Evolutionary conservation across 2,329 filamentous ascomycete species (phyloP).

Genomic region (Cercospora sp.): DNA sequence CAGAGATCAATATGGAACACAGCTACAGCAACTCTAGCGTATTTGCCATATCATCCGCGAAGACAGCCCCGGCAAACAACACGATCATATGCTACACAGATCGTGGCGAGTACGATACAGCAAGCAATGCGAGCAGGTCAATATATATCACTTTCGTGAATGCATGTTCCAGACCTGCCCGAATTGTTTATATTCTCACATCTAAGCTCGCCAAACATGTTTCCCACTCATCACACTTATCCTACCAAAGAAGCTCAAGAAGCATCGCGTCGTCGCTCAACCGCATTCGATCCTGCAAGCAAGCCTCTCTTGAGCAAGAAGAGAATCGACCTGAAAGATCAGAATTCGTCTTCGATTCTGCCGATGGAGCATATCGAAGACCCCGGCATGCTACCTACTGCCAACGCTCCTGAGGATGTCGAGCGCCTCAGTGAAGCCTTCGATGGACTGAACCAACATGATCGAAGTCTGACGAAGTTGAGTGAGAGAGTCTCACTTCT

Average conservation of each 20-base stretch:
- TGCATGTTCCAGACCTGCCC: neutral
- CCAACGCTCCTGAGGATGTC: neutral
- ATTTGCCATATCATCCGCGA: neutral
- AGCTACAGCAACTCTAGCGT: neutral
- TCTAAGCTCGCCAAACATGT: neutral
- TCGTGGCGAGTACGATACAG: neutral
- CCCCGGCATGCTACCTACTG: too few relatives aligned
- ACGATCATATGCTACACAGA: neutral
- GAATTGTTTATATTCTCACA: neutral
- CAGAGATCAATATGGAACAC: neutral
- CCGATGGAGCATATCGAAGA: neutral
- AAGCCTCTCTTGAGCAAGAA: neutral
- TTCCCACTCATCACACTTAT: neutral
- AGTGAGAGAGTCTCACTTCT: neutral
- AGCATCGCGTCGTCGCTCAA: neutral
- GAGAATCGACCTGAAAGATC: neutral
- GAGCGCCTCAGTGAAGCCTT: neutral
- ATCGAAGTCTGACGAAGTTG: neutral
- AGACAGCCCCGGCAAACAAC: neutral
- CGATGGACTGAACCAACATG: neutral
- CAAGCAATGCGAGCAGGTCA: neutral
- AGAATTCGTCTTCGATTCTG: neutral
- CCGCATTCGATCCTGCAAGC: neutral
- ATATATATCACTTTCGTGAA: neutral
- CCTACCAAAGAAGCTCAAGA: neutral